These are phyloP conservation scores for Glonium stellatum DNA, from an alignment of 495 filamentous ascomycete species.

Conservation along the genomic window DNA sequence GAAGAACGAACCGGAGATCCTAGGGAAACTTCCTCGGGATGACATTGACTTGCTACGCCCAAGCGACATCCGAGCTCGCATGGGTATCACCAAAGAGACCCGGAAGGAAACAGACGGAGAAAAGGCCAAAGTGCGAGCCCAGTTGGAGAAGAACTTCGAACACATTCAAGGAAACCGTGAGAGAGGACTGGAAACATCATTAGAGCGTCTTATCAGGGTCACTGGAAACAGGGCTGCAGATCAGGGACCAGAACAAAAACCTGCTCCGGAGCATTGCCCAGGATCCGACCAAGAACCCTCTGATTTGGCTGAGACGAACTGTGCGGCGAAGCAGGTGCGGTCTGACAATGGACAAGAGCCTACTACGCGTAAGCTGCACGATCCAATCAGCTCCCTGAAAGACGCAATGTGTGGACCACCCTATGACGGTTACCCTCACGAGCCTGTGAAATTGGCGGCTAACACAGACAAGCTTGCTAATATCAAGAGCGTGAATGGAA, in stretches of 20 bases:
- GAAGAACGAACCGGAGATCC: conserved; percentile 8
- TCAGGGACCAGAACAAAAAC: too few relatives aligned
- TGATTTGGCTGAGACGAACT: background rate
- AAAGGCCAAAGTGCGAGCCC: background rate
- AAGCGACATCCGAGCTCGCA: conserved; percentile 18
- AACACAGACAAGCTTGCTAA: too few relatives aligned
- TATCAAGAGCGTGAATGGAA: too few relatives aligned
- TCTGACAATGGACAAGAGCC: background rate
- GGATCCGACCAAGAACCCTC: too few relatives aligned
- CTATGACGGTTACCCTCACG: conserved; percentile 13
- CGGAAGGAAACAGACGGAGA: background rate
- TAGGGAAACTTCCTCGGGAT: conserved; percentile 13
- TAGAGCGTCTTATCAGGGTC: background rate
- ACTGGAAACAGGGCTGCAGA: too few relatives aligned
- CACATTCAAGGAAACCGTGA: background rate
- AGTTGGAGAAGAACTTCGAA: conserved; percentile 18
- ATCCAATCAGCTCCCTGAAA: conserved; percentile 13
- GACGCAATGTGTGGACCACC: conserved; percentile 18
- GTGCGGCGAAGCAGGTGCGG: background rate
- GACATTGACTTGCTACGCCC: conserved; percentile 21
- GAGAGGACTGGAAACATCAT: conserved; percentile 1
- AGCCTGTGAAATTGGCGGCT: background rate
- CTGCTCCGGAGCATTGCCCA: too few relatives aligned
- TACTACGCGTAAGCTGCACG: background rate
- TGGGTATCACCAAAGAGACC: conserved; percentile 10